phyloP scores from a whole-genome alignment of 768 basidiomycete genomes.

The Amanita jacksonii region DNA sequence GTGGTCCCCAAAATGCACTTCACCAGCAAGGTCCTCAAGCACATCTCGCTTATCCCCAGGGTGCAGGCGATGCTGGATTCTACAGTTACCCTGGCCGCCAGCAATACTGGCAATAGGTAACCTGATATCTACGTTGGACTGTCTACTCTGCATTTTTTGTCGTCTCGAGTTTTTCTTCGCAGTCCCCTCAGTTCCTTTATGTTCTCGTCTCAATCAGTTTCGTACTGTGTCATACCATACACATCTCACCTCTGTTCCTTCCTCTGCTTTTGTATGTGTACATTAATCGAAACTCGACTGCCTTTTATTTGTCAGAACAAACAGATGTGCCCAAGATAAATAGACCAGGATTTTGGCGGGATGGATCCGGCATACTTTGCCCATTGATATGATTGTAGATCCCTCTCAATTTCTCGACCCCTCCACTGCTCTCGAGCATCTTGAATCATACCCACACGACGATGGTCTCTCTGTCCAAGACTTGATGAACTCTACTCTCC shows the following conservation, averaged over 20 bases:
- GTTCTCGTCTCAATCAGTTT: too few relatives aligned
- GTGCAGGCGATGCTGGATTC: slow-evolving; percentile 54
- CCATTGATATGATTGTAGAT: slow-evolving; percentile 1
- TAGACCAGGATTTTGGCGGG: not conserved
- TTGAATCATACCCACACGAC: slow-evolving; percentile 53
- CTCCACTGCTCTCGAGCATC: slow-evolving; percentile 62
- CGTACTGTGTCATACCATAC: slow-evolving; percentile 11
- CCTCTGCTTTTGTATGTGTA: slow-evolving; percentile 7
- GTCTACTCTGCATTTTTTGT: slow-evolving; percentile 5
- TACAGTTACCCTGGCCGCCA: slow-evolving; percentile 65
- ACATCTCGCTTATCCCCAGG: slow-evolving; percentile 56
- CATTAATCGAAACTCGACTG: not conserved
- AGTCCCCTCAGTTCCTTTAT: too few relatives aligned
- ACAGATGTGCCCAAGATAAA: not conserved
- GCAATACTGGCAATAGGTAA: slow-evolving; percentile 50
- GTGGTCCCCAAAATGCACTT: slow-evolving; percentile 31
- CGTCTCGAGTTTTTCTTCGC: slow-evolving; percentile 5
- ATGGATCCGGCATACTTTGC: slow-evolving; percentile 5
- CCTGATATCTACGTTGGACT: not conserved
- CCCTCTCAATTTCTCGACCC: slow-evolving; percentile 50
- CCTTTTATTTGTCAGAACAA: slow-evolving; percentile 3
- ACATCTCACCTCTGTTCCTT: slow-evolving; percentile 9
- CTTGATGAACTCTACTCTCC: slow-evolving; percentile 78
- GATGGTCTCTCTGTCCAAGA: slow-evolving; percentile 84
- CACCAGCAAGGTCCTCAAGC: slow-evolving; percentile 43